Conservation (phyloP, 2,329 filamentous ascomycete genomes). For the Akanthomyces dipterigenus region DNA sequence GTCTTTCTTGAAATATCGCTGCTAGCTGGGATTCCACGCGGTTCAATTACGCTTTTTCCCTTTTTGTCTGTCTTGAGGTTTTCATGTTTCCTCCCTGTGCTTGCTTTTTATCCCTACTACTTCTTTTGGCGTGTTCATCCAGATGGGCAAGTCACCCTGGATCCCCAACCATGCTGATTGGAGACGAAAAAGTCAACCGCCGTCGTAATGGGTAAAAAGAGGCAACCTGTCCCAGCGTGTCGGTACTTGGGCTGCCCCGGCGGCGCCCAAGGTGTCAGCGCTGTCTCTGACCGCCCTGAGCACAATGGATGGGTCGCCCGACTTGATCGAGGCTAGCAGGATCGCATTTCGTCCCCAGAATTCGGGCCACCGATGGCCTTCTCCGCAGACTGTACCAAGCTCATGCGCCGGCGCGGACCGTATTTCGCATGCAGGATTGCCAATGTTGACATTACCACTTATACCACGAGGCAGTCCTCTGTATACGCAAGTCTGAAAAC, state of each 20-base stretch:
- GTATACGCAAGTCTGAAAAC: background rate
- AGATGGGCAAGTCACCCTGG: too few relatives aligned
- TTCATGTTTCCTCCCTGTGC: background rate
- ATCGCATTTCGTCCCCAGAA: conserved; percentile 1
- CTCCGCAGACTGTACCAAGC: background rate
- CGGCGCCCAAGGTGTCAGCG: background rate
- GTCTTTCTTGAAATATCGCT: too few relatives aligned
- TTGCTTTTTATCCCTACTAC: background rate
- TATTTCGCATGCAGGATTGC: background rate
- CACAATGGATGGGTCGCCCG: background rate
- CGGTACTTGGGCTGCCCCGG: background rate
- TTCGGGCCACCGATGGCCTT: background rate
- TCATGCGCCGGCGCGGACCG: background rate
- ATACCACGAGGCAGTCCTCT: too few relatives aligned
- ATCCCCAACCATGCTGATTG: background rate
- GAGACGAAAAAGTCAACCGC: background rate
- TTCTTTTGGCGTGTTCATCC: background rate
- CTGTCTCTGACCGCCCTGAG: background rate
- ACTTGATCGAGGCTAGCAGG: conserved; percentile 7
- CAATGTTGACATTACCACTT: background rate
- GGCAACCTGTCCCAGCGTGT: background rate
- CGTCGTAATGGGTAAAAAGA: too few relatives aligned
- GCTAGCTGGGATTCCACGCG: background rate
- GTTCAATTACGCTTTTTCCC: background rate
- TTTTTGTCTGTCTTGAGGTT: background rate